These are phyloP conservation scores for Aspergillus fijiensis DNA, from an alignment of 2,329 filamentous ascomycete species.

Conservation along the genomic window DNA sequence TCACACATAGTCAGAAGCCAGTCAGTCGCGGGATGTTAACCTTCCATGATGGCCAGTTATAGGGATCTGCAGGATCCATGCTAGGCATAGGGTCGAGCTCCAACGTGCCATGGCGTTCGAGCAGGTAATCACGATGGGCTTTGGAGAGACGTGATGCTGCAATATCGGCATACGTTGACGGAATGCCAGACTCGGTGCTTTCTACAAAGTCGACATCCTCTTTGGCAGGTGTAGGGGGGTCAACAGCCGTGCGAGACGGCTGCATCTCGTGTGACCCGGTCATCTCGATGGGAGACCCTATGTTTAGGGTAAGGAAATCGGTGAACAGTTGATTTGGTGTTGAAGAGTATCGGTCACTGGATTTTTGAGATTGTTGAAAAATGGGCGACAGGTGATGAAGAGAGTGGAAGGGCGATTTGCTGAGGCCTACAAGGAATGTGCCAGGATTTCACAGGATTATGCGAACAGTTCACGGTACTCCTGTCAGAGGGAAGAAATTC, in stretches of 20 bases:
- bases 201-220: constrained; percentile 31
- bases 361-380: neutral
- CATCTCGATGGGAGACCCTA: constrained; percentile 18
- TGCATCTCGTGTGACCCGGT: constrained; percentile 29
- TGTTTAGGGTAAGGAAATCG: neutral
- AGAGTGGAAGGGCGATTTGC: neutral
- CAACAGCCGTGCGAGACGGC: constrained; percentile 16
- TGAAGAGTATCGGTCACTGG: neutral
- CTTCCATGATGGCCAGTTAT: constrained; percentile 58
- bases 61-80: constrained; percentile 54
- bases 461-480: neutral
- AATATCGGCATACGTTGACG: constrained; percentile 27
- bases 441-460: neutral
- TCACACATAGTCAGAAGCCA: neutral
- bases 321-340: neutral
- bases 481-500: neutral
- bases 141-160: constrained; percentile 29
- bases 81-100: constrained; percentile 56
- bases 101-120: constrained; percentile 55
- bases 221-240: constrained; percentile 19
- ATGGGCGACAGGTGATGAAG: neutral
- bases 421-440: constrained; percentile 1
- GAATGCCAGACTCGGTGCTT: constrained; percentile 27
- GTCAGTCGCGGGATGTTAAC: constrained; percentile 22
- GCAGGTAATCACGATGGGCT: constrained; percentile 48